Evolutionary conservation across 768 basidiomycete species (phyloP), one percentile per base, ranked within the genome.

Genomic region (Cyathus striatus): DNA sequence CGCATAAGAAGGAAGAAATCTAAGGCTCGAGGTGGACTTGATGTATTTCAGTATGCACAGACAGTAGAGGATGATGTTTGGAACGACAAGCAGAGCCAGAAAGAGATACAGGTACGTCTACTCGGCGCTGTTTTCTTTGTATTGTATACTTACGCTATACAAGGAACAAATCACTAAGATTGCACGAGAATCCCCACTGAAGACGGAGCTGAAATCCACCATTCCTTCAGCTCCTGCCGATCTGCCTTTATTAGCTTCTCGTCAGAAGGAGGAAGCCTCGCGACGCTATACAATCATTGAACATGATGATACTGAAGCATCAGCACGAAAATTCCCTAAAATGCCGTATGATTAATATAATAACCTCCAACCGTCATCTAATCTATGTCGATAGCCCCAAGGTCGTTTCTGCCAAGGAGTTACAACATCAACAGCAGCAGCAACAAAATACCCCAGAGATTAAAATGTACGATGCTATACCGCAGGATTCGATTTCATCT

Each of bases 21-120:
- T n/a, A n/a, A n/a, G n/a, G n/a, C 79, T 3, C 72, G 77, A 6
- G 68, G 69, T 13, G 68, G 69, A 20, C 57, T 64, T 22, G 81
- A 81, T 33, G 75, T 90, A 21, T 90, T 90, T 51, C 81, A 89
- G 57, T 89, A 87, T 60, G 86, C 85, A 0, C 81, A 83, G 53
- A 90, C 88, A 0, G 80, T 90, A 16, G 88, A 90, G 49, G 65
- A 72, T 21, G 73, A 70, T 24, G 77, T 69, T 23, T 90, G 85
- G 86, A 68, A 82, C 33, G 78, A 86, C 56, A 75, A 73, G 36
- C 59, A 65, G 46, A 59, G 65, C 40, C 73, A 78, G 50, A 74
- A 75, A 53, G 75, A 70, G 30, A 72, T 90, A 14, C 78, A 87
- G 70, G 88, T 86, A 38, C 40, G 66, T 56, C 24, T 13, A 21